A percentile compares a stretch with the other conserved stretches of the same genome.
These are phyloP conservation scores for Coemansia sp. DNA, from an alignment of 192 early-diverging fungal species.

Conservation along the genomic window DNA sequence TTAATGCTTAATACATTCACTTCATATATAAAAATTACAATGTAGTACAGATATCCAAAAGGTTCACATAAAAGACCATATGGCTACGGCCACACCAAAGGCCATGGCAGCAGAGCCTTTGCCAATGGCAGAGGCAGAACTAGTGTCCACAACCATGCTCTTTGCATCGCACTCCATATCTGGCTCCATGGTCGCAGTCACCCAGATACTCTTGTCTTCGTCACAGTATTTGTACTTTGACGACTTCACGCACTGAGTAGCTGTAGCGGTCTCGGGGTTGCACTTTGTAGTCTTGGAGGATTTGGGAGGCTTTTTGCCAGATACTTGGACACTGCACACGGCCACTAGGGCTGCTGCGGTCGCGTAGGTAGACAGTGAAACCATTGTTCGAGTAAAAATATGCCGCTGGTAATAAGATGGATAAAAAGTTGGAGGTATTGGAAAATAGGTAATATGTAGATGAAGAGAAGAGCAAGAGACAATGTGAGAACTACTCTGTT, in stretches of 20 bases:
- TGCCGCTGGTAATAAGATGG: background rate
- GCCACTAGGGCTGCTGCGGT: background rate
- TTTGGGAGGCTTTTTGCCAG: background rate
- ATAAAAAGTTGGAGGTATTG: background rate
- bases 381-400: background rate
- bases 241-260: background rate
- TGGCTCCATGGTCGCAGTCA: background rate
- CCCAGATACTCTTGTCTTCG: background rate
- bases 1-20: no score
- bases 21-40: background rate
- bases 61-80: background rate
- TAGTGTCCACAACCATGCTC: background rate
- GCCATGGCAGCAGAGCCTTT: background rate
- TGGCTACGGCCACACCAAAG: background rate
- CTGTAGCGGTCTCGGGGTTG: background rate
- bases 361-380: background rate
- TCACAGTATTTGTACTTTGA: constrained; percentile 6
- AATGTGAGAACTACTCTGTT: background rate
- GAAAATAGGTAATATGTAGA: background rate
- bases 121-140: background rate
- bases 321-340: background rate
- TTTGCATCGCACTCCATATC: background rate
- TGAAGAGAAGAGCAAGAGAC: background rate
- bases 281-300: background rate
- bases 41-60: background rate